Conservation (phyloP, 2,329 filamentous ascomycete species). For the Verticillium tricorpus region DNA sequence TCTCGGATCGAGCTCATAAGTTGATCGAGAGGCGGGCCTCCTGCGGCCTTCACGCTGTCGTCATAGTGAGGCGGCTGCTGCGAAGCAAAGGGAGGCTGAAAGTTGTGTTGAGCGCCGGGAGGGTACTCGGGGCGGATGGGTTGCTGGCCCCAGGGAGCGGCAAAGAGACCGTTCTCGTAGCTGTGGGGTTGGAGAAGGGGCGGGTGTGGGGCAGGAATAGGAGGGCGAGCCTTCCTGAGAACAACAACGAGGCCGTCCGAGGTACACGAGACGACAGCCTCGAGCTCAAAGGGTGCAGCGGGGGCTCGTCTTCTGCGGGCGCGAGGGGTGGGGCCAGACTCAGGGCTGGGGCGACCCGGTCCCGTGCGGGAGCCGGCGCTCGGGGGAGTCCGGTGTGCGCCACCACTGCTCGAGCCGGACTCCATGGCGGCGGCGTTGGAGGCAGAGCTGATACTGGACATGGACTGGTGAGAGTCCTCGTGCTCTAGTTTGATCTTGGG, state of each 20-base stretch:
- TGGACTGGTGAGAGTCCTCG: neutral
- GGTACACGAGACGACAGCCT: constrained; percentile 87
- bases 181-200: constrained; percentile 38
- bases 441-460: neutral
- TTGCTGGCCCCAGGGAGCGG: constrained; percentile 72
- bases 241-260: constrained; percentile 85
- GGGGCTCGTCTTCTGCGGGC: neutral
- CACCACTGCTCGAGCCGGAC: neutral
- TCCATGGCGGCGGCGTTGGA: neutral
- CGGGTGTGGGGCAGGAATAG: constrained; percentile 56
- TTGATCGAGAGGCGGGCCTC: constrained; percentile 53
- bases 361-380: neutral
- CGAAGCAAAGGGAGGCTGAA: constrained; percentile 30
- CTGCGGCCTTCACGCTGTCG: constrained; percentile 38
- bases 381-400: neutral
- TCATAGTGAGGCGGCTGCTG: constrained; percentile 37
- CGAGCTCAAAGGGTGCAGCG: constrained; percentile 56
- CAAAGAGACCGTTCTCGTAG: constrained; percentile 63
- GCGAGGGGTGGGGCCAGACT: constrained; percentile 22
- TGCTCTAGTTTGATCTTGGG: constrained; percentile 32
- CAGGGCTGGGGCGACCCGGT: neutral
- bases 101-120: constrained; percentile 24
- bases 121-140: constrained; percentile 47
- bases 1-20: constrained; percentile 80
- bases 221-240: constrained; percentile 67